Evolutionary conservation across 2,329 filamentous ascomycete genomes (phyloP).

Genomic region (Phyllosticta citribraziliensis): DNA sequence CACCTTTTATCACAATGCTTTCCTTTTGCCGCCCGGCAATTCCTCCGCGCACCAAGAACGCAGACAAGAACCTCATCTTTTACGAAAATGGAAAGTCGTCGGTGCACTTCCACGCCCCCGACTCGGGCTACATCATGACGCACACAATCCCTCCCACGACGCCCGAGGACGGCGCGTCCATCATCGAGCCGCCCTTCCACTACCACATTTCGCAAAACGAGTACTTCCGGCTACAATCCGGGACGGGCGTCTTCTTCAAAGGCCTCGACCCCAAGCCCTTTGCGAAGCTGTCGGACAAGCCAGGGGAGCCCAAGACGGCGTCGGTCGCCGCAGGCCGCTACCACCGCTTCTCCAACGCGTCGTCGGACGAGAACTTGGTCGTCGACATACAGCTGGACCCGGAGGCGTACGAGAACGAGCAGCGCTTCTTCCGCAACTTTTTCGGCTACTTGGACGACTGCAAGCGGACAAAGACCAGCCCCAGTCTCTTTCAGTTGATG

Average conservation of each 20-base stretch:
- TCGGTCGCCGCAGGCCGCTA: conserved; percentile 1
- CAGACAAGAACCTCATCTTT: not conserved
- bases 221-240: not conserved
- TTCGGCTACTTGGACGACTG: conserved; percentile 9
- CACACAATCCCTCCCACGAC: not conserved
- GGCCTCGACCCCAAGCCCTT: not conserved
- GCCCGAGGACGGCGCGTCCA: not conserved
- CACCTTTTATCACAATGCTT: not conserved
- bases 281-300: not conserved
- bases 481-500: conserved; percentile 7
- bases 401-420: conserved; percentile 1
- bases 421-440: conserved; percentile 9
- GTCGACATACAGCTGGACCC: conserved; percentile 7
- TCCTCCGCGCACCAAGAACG: not conserved
- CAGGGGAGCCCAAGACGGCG: not conserved
- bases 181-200: not conserved
- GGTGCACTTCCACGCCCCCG: not conserved
- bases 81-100: not conserved
- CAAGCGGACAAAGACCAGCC: not conserved
- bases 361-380: conserved; percentile 1
- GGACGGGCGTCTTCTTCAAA: not conserved
- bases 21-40: not conserved
- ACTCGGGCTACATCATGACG: not conserved
- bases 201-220: not conserved
- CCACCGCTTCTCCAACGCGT: conserved; percentile 8